These are phyloP conservation scores for Multifurca ochricompacta DNA, from an alignment of 768 basidiomycete genomes.

Conservation along the genomic window DNA sequence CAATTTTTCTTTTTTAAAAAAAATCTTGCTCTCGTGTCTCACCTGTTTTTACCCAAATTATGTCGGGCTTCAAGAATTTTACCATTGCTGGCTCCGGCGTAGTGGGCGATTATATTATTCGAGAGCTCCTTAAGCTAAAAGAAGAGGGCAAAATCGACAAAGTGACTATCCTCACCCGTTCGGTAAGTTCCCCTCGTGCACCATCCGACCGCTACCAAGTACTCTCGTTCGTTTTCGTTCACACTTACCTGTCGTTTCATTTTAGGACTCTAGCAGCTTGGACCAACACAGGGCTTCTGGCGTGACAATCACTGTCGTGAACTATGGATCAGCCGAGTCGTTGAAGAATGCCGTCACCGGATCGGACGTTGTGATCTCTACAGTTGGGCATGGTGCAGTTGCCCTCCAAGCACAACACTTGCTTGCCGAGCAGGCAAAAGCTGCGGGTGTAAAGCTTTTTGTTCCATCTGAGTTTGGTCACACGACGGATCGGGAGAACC, in stretches of 20 bases:
- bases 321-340: conserved; percentile 13
- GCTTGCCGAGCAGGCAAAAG: conserved; percentile 28
- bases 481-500: background rate
- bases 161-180: conserved; percentile 7
- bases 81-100: background rate
- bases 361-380: conserved; percentile 11
- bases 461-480: conserved; percentile 28
- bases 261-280: background rate
- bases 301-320: conserved; percentile 8
- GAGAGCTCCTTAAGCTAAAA: conserved; percentile 2
- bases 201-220: background rate
- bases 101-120: background rate
- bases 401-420: conserved; percentile 22
- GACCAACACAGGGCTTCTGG: conserved; percentile 5
- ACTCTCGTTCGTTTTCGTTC: background rate
- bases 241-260: too few relatives aligned
- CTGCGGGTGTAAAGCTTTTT: conserved; percentile 26
- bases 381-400: background rate
- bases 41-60: too few relatives aligned
- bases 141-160: background rate
- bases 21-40: background rate
- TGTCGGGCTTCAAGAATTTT: conserved; percentile 8
- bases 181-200: background rate
- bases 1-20: background rate
- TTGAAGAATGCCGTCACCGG: conserved; percentile 8